Conservation (phyloP, 164 flowering plant species). For the Aristolochia californica region DNA sequence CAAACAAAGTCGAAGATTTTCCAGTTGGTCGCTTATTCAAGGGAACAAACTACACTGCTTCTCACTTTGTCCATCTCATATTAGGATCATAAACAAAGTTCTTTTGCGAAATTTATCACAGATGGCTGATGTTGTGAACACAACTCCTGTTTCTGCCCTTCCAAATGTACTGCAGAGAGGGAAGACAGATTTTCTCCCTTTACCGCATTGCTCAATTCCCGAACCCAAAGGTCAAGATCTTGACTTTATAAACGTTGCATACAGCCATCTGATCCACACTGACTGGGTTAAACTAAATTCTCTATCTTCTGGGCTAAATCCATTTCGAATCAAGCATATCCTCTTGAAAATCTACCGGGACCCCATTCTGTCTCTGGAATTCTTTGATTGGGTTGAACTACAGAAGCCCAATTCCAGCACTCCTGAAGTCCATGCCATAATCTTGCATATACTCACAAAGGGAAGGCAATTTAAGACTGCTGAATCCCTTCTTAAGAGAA, state of each 20-base stretch:
- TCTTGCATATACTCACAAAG: slow-evolving; percentile 70
- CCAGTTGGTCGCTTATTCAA: too few species aligned
- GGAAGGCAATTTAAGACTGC: slow-evolving; percentile 57
- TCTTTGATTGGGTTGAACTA: slow-evolving; percentile 57
- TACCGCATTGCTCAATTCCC: slow-evolving; percentile 61
- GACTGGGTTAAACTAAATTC: slow-evolving; percentile 61
- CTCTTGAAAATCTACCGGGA: slow-evolving; percentile 58
- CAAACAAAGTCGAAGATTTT: too few species aligned
- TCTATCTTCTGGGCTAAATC: slow-evolving; percentile 33
- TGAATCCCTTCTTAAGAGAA: slow-evolving; percentile 38
- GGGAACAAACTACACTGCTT: too few species aligned
- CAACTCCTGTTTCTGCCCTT: neutral
- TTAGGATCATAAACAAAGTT: too few species aligned
- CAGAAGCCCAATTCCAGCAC: slow-evolving; percentile 33
- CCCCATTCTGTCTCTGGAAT: slow-evolving; percentile 61
- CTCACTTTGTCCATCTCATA: too few species aligned
- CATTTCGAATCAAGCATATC: slow-evolving; percentile 61
- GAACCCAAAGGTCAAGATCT: slow-evolving; percentile 78
- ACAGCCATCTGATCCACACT: slow-evolving; percentile 67
- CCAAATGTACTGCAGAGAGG: neutral
- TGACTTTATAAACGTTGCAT: slow-evolving; percentile 69
- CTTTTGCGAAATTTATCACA: neutral
- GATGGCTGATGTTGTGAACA: neutral
- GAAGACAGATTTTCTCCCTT: slow-evolving; percentile 29
- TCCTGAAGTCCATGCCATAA: slow-evolving; percentile 48